phyloP scores from a whole-genome alignment of 306 rosid species.

The Cicer judaicum region DNA sequence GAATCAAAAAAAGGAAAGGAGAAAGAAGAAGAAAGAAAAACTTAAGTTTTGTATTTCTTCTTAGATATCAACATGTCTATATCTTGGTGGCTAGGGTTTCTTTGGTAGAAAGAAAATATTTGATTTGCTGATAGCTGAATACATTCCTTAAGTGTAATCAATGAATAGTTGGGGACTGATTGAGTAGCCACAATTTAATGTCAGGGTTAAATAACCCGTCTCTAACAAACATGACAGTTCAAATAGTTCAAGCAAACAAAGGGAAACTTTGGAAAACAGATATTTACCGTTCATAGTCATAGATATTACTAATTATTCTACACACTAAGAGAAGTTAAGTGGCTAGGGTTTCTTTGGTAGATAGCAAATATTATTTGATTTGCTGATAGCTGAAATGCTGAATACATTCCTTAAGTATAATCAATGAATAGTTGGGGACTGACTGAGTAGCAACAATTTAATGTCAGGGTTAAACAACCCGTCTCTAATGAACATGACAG shows the following conservation, averaged over 20 bases:
- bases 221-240: neutral
- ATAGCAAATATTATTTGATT: neutral
- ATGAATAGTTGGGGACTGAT: neutral
- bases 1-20: neutral
- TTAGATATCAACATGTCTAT: neutral
- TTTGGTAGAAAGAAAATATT: neutral
- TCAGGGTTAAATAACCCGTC: neutral
- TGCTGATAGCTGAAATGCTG: neutral
- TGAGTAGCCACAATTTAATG: neutral
- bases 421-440: neutral
- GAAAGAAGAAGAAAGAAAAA: neutral
- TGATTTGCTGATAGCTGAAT: neutral
- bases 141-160: neutral
- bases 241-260: neutral
- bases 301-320: neutral
- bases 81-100: constrained; percentile 1
- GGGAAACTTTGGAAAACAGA: neutral
- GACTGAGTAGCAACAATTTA: neutral
- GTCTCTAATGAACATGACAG: neutral
- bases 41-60: neutral
- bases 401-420: neutral
- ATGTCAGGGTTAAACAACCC: neutral
- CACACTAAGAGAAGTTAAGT: neutral
- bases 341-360: neutral
- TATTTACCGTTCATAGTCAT: neutral